Percentiles rank a stretch among this genome's conserved stretches.
These are phyloP conservation scores for Coniella lustricola DNA, from an alignment of 2,329 filamentous ascomycete genomes.

Conservation along the genomic window DNA sequence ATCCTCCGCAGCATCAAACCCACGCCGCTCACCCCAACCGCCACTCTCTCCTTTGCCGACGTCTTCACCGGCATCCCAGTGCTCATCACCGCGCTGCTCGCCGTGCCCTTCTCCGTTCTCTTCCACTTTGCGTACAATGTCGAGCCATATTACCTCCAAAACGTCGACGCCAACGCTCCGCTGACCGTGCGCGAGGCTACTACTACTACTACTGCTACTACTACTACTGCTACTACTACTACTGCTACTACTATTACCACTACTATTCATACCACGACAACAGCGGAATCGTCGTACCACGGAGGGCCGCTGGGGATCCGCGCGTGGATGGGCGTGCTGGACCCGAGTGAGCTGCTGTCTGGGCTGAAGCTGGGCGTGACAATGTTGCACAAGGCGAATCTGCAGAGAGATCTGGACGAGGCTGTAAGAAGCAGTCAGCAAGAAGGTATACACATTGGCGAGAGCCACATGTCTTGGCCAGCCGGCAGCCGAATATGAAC, in stretches of 20 bases:
- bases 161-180: conserved; percentile 7
- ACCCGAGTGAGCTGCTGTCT: conserved; percentile 18
- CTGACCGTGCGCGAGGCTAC: conserved; percentile 6
- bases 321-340: conserved; percentile 18
- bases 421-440: too few relatives aligned
- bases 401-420: conserved; percentile 4
- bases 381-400: conserved; percentile 13
- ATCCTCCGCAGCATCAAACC: conserved; percentile 19
- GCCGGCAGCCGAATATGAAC: too few relatives aligned
- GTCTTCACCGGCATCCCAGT: conserved; percentile 22
- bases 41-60: conserved; percentile 21
- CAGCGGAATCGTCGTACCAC: conserved; percentile 18
- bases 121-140: conserved; percentile 22
- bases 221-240: too few relatives aligned
- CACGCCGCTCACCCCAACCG: conserved; percentile 18
- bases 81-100: conserved; percentile 22
- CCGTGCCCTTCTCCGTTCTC: conserved; percentile 22
- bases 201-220: neutral
- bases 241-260: neutral
- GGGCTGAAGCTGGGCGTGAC: conserved; percentile 13
- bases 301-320: conserved; percentile 19
- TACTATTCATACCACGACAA: conserved; percentile 6
- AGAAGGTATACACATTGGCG: too few relatives aligned
- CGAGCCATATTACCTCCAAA: conserved; percentile 20
- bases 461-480: too few relatives aligned